Evolutionary conservation across 2,329 filamentous ascomycete species (phyloP).

Genomic region (Neoarthrinium moseri): DNA sequence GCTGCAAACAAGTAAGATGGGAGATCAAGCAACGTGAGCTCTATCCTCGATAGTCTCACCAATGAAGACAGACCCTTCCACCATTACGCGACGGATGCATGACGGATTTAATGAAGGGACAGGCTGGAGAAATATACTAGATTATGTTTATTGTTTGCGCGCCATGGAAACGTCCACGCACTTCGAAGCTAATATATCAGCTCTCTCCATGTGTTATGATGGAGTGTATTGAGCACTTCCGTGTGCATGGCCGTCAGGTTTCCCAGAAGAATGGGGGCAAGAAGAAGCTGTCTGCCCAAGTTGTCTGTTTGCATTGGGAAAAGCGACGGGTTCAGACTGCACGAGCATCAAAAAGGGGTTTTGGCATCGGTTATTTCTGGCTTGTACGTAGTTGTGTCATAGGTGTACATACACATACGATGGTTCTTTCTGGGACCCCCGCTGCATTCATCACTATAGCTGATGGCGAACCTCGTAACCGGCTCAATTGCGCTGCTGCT

Average conservation of each 20-base stretch:
- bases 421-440: too few species aligned
- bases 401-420: too few species aligned
- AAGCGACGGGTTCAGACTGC: background rate
- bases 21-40: background rate
- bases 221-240: background rate
- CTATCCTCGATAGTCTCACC: background rate
- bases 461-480: too few species aligned
- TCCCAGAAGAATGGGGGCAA: background rate
- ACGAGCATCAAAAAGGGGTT: too few species aligned
- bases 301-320: background rate
- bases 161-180: background rate
- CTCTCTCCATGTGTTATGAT: background rate
- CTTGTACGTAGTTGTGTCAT: too few species aligned
- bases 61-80: background rate
- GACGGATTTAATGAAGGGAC: background rate
- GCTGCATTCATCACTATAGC: too few species aligned
- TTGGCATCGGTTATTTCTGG: too few species aligned
- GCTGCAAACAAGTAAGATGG: constrained; percentile 45
- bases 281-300: background rate
- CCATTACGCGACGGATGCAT: background rate
- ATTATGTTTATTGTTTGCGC: too few species aligned
- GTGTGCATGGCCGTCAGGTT: background rate
- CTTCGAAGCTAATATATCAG: background rate
- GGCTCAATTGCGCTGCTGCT: too few species aligned
- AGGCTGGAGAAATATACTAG: too few species aligned